Evolutionary conservation across 176 grass and related monocot species (phyloP), one percentile per base, ranked within the genome.

Genomic region (Carex parvula): DNA sequence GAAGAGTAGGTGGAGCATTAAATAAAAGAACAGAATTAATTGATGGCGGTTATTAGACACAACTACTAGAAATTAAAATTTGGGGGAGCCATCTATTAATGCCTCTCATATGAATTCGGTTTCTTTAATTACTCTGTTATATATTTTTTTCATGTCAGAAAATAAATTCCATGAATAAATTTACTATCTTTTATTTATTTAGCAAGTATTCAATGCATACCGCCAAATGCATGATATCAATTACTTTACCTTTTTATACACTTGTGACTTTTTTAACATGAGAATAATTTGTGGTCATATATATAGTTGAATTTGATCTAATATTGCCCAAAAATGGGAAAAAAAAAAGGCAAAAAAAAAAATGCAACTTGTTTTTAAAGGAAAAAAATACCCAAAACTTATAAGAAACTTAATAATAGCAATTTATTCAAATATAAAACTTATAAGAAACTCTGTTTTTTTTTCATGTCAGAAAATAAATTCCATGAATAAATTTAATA

Each of bases 31-130:
- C 39, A 84, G 46, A 46, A 69, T 67, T 84, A 84, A 84, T 62
- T 83, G 79, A 55, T 61, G 79, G 85, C 79, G 79, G 79, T 87
- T 87, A 87, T 83, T 83, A 46, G 67, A 87, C 85, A 83, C 79
- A 83, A 82, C 85, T 39, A 83, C 85, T 87, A 10, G 8, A 18
- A 70, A 14, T 73, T 74, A 56, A 85, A 65, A 64, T 64, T 84
- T 68, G 44, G 29, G 54, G 54, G 52, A 61, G 24, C 70, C 83
- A 84, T 75, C 32, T 8, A n/a, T 75, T 22, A 72, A 72, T 70
- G 50, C 17, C 70, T 76, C 55, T 75, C 67, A 70, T 84, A 60
- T 56, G 20, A 52, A 35, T 46, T 37, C 22, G 13, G 44, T 74
- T 60, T 74, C 20, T 74, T 74, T 4, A 74, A 12, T 29, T 14